Percentiles rank a stretch among this genome's conserved stretches.
phyloP scores from a whole-genome alignment of 441 rosid species.

The Adansonia gregorii region DNA sequence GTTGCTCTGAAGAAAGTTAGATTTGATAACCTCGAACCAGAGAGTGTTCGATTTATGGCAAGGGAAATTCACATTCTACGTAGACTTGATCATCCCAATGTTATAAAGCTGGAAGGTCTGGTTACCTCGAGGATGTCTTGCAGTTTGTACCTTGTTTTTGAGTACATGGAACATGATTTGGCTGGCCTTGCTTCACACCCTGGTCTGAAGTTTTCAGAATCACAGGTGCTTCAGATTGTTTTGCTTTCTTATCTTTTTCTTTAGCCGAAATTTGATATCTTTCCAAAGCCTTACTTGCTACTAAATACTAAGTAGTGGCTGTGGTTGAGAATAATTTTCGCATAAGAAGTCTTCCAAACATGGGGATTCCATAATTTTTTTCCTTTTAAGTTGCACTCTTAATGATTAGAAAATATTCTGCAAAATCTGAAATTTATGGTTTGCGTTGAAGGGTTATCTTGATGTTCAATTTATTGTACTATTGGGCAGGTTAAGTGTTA shows the following conservation, averaged over 20 bases:
- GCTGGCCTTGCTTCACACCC: conserved; percentile 96
- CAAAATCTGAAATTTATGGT: background rate
- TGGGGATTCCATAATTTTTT: background rate
- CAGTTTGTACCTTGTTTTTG: conserved; percentile 88
- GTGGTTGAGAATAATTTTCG: background rate
- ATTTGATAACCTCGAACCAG: conserved; percentile 95
- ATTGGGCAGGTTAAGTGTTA: conserved; percentile 83
- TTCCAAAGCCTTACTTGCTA: background rate
- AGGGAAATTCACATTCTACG: conserved; percentile 95
- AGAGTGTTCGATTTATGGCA: conserved; percentile 98
- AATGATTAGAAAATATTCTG: background rate
- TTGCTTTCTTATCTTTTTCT: background rate
- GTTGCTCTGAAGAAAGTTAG: conserved; percentile 91
- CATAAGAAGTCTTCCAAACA: background rate
- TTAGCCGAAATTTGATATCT: conserved; percentile 3
- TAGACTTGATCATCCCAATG: conserved; percentile 91
- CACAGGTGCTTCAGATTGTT: conserved; percentile 54
- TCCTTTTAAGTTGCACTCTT: background rate
- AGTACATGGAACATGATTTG: conserved; percentile 97
- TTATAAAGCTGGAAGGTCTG: conserved; percentile 91
- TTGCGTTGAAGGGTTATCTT: conserved; percentile 2
- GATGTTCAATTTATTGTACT: conserved; percentile 13
- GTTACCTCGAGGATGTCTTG: conserved; percentile 99
- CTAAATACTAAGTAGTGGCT: background rate
- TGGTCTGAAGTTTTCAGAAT: conserved; percentile 80